Evolutionary conservation across 2,329 filamentous ascomycete species (phyloP).

Genomic region (Stagonosporopsis cucurbitacearum): DNA sequence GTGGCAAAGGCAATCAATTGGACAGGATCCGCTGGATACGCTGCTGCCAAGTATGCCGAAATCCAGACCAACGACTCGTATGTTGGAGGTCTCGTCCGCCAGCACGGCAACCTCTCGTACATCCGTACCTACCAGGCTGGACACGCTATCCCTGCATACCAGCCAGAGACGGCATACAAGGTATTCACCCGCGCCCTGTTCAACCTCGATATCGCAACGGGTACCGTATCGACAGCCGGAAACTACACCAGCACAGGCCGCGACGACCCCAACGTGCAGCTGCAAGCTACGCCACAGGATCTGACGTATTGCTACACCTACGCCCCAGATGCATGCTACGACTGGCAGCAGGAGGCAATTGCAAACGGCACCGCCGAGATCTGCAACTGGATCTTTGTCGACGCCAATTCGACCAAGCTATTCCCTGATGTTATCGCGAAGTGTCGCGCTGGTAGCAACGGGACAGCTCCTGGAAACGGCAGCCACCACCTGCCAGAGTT

Average conservation of each 20-base stretch:
- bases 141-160: constrained; percentile 51
- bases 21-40: constrained; percentile 30
- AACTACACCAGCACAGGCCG: constrained; percentile 24
- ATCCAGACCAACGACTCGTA: constrained; percentile 47
- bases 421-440: constrained; percentile 28
- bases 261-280: constrained; percentile 21
- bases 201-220: constrained; percentile 56
- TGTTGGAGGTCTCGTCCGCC: constrained; percentile 53
- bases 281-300: constrained; percentile 12
- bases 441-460: constrained; percentile 15
- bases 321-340: constrained; percentile 21
- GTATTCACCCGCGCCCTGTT: constrained; percentile 57
- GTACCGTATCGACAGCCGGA: constrained; percentile 25
- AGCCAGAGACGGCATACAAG: constrained; percentile 57
- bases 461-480: constrained; percentile 1
- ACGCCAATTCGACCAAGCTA: constrained; percentile 25
- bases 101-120: constrained; percentile 49
- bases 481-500: constrained; percentile 8
- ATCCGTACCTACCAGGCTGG: constrained; percentile 48
- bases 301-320: constrained; percentile 29
- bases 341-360: constrained; percentile 21
- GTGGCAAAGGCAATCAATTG: constrained; percentile 50
- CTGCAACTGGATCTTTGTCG: constrained; percentile 28
- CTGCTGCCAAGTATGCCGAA: constrained; percentile 39
- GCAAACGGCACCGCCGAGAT: constrained; percentile 23